Conservation (phyloP, 495 filamentous ascomycete genomes). For the Chaetomidium leptoderma region DNA sequence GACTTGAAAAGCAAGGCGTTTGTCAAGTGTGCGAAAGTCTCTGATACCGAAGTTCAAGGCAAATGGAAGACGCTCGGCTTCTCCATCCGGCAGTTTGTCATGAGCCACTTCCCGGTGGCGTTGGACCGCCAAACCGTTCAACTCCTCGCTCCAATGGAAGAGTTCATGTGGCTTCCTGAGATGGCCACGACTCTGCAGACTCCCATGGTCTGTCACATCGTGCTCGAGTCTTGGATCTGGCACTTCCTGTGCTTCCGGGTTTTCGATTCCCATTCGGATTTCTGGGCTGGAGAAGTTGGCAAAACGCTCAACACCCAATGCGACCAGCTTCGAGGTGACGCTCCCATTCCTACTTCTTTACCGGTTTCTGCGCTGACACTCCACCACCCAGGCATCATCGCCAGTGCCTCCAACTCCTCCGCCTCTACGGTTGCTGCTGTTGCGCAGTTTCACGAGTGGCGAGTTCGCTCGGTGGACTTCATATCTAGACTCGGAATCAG, state of each 20-base stretch:
- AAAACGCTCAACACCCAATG: background rate
- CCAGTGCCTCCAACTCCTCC: too few relatives aligned
- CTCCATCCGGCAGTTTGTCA: constrained; percentile 10
- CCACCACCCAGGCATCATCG: too few relatives aligned
- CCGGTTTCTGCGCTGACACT: too few relatives aligned
- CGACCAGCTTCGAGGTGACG: background rate
- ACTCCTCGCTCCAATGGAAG: background rate
- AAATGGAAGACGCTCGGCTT: constrained; percentile 13
- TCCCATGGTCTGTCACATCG: background rate
- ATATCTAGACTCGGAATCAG: background rate
- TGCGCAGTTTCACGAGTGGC: constrained; percentile 8
- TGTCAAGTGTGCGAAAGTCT: background rate
- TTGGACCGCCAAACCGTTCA: background rate
- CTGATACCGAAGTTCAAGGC: background rate
- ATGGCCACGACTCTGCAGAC: background rate
- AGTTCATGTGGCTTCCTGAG: background rate
- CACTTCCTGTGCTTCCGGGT: constrained; percentile 5
- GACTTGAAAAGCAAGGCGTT: background rate
- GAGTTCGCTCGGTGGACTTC: constrained; percentile 5
- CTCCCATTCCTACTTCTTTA: background rate
- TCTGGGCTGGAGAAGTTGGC: constrained; percentile 14
- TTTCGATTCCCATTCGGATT: background rate
- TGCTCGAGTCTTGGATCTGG: constrained; percentile 9
- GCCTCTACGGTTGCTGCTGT: background rate
- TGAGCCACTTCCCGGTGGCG: background rate